Conservation (phyloP, 2,329 filamentous ascomycete species). For the Pseudocercospora eumusae region DNA sequence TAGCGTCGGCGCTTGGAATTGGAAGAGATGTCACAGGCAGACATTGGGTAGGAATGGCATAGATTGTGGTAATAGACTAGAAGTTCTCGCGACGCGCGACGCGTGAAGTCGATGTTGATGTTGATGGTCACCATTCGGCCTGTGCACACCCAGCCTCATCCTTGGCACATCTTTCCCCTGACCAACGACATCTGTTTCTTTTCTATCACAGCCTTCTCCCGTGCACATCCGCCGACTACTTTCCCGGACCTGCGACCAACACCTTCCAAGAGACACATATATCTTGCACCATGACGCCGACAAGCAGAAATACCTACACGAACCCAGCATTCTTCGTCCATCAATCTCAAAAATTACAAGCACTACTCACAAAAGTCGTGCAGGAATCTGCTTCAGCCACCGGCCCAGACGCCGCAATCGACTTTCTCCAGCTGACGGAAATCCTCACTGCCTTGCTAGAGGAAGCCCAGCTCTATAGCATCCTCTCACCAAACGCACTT, state of each 20-base stretch:
- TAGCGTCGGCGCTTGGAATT: background rate
- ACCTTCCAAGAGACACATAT: background rate
- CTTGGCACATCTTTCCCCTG: background rate
- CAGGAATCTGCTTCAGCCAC: conserved; percentile 22
- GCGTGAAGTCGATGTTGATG: background rate
- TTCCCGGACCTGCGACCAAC: background rate
- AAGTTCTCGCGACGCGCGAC: no score
- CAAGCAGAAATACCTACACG: background rate
- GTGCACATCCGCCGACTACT: background rate
- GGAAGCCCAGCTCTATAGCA: conserved; percentile 22
- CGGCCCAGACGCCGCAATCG: conserved; percentile 20
- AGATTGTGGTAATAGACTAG: background rate
- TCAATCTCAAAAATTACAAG: conserved; percentile 19
- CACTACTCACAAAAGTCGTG: conserved; percentile 24
- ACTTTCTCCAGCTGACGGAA: conserved; percentile 26
- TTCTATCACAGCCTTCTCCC: background rate
- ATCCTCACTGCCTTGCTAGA: conserved; percentile 23
- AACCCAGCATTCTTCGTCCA: conserved; percentile 5
- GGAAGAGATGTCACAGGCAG: background rate
- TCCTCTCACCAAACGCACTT: conserved; percentile 15
- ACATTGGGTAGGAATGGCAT: background rate
- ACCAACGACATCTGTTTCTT: background rate
- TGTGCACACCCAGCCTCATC: background rate
- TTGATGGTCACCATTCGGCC: background rate
- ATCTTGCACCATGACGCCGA: background rate